Evolutionary conservation across 2,329 filamentous ascomycete genomes (phyloP), one percentile per base, ranked within the genome.

Genomic region (Magnaporthales sp.): DNA sequence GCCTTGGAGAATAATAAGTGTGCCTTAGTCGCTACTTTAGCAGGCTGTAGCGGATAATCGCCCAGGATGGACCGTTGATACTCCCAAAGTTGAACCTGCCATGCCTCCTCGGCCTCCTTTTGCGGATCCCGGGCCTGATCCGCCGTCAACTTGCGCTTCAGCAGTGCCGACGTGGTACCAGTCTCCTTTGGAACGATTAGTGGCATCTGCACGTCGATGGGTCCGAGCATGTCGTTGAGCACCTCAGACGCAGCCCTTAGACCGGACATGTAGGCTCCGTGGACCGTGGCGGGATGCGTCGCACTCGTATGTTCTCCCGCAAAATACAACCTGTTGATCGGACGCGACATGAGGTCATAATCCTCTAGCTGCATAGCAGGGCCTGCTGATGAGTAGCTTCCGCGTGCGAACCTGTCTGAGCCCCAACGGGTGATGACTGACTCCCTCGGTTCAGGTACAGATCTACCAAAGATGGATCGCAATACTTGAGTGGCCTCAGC

Each of bases 271-370:
- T 98, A 99, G 9, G 95, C 96, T 6, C 95, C 95, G 71, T 99
- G 95, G 0, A 99, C 95, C 2, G 95, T 99, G 32, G 96, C 95
- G 13, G 96, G 95, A 75, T 99, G 93, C 0, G 93, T 97, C 62
- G 92, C 93, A 72, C 91, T 97, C 0, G 96, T 99, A 68, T 97
- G 95, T 77, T 99, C 95, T 63, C 95, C 95, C 19, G 94, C 95
- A 77, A 99, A 99, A 77, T 94, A 92, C 9, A 99, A 81, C 46
- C 26, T 29, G 29, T 65, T 27, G 32, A 97, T 83, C 0, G 91
- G 82, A 63, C 86, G 85, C 2, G 95, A 92, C 91, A 99, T 97
- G 32, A 87, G 81, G 75, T 98, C 92, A 77, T 99, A 99, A 75
- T 99, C 95, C 65, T 93, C 91, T 1, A 91, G 86, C 65, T 87